Conservation (phyloP, 768 basidiomycete genomes). For the Russula griseocarnosa region DNA sequence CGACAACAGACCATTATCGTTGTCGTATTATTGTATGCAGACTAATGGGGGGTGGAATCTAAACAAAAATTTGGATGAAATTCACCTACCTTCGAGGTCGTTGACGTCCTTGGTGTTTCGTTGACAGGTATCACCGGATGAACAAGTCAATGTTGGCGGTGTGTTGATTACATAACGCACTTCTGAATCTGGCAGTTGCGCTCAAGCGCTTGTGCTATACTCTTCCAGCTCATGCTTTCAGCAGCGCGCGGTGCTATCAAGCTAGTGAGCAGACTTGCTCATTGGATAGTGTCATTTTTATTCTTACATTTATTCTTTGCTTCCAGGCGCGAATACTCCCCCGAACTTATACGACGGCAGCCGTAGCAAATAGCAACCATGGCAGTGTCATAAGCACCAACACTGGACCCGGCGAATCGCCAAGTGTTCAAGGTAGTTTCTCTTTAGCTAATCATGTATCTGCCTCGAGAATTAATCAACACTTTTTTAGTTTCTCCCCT, state of each 20-base stretch:
- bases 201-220: no score
- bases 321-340: conserved; percentile 7
- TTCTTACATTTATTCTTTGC: background rate
- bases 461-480: background rate
- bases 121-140: conserved; percentile 22
- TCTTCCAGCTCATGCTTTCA: conserved; percentile 11
- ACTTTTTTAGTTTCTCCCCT: conserved; percentile 38
- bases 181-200: background rate
- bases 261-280: background rate
- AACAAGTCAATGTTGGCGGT: background rate
- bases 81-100: conserved; percentile 41
- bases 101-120: conserved; percentile 31
- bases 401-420: background rate
- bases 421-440: conserved; percentile 1
- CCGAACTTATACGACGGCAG: conserved; percentile 28
- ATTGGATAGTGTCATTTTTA: background rate
- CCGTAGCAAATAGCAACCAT: conserved; percentile 7
- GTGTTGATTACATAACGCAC: conserved; percentile 8
- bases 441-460: background rate
- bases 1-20: conserved; percentile 8
- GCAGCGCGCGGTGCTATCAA: conserved; percentile 1
- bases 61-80: conserved; percentile 26
- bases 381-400: background rate
- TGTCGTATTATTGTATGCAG: conserved; percentile 4
- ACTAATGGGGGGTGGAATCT: conserved; percentile 1